These are phyloP conservation scores for Potentilla sterilis DNA, from an alignment of 306 rosid genomes.

Conservation along the genomic window DNA sequence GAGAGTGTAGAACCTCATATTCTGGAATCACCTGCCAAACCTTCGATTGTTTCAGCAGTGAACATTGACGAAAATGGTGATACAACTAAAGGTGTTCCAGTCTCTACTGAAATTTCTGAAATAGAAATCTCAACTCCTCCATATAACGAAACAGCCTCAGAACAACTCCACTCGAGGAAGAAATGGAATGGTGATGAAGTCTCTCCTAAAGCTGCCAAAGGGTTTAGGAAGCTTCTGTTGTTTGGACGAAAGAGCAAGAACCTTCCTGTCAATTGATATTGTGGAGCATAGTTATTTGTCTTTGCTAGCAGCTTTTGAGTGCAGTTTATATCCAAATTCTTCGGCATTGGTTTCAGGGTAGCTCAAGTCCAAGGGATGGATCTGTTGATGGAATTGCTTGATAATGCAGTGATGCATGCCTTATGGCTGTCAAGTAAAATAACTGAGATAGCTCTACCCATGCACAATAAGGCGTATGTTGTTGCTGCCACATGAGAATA, in stretches of 20 bases:
- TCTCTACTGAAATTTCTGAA: constrained; percentile 44
- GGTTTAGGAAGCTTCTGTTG: constrained; percentile 86
- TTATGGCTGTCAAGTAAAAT: constrained; percentile 36
- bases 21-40: constrained; percentile 41
- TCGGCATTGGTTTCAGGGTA: constrained; percentile 24
- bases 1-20: constrained; percentile 35
- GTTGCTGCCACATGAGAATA: constrained; percentile 43
- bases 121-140: constrained; percentile 62
- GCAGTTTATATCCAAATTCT: constrained; percentile 15
- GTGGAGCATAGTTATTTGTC: constrained; percentile 27
- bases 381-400: constrained; percentile 32
- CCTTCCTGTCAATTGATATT: constrained; percentile 33
- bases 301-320: constrained; percentile 27
- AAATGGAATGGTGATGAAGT: constrained; percentile 86
- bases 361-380: constrained; percentile 20
- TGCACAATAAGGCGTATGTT: constrained; percentile 38
- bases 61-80: constrained; percentile 37
- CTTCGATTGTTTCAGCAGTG: constrained; percentile 28
- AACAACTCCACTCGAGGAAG: constrained; percentile 66
- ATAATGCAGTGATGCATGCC: constrained; percentile 30
- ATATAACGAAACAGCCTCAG: constrained; percentile 38
- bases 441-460: constrained; percentile 31
- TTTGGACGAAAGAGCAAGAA: constrained; percentile 72
- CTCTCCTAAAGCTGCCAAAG: constrained; percentile 72
- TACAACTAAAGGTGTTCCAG: constrained; percentile 29